phyloP scores from a whole-genome alignment of 768 basidiomycete species.

The Fibroporia radiculosa region DNA sequence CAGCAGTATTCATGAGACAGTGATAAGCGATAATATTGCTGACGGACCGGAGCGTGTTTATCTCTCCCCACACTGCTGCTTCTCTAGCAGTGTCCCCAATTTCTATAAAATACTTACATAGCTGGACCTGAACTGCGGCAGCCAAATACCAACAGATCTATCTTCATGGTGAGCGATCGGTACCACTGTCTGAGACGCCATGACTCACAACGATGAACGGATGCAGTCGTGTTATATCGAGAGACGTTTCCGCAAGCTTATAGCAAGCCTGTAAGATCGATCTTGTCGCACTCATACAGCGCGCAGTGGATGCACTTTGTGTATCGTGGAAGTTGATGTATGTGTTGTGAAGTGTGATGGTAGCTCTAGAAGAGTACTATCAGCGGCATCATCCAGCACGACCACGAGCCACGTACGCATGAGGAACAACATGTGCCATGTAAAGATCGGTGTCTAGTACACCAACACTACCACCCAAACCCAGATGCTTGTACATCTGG shows the following conservation, averaged over 20 bases:
- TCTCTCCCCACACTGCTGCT: constrained; percentile 80
- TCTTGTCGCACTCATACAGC: constrained; percentile 71
- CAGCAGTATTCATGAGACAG: background rate
- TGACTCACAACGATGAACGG: constrained; percentile 69
- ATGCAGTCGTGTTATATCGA: constrained; percentile 73
- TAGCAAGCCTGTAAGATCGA: constrained; percentile 71
- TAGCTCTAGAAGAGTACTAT: constrained; percentile 48
- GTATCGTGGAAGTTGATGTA: constrained; percentile 72
- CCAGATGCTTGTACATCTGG: constrained; percentile 51
- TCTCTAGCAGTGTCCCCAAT: constrained; percentile 68
- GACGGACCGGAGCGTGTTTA: constrained; percentile 68
- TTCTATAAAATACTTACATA: constrained; percentile 83
- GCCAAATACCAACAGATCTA: constrained; percentile 91
- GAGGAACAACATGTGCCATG: constrained; percentile 80
- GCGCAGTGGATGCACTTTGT: constrained; percentile 54
- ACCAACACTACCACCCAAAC: constrained; percentile 48
- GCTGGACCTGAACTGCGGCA: constrained; percentile 77
- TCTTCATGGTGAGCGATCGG: constrained; percentile 2
- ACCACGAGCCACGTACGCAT: constrained; percentile 52
- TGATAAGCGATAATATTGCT: background rate
- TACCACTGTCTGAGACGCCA: background rate
- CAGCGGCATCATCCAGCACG: background rate
- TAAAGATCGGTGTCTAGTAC: constrained; percentile 77
- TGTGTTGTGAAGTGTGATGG: constrained; percentile 80
- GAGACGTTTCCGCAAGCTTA: constrained; percentile 70